Base-by-base conservation (phyloP, 371 early-diverging fungal genomes). In the Mucor lusitanicus region DNA sequence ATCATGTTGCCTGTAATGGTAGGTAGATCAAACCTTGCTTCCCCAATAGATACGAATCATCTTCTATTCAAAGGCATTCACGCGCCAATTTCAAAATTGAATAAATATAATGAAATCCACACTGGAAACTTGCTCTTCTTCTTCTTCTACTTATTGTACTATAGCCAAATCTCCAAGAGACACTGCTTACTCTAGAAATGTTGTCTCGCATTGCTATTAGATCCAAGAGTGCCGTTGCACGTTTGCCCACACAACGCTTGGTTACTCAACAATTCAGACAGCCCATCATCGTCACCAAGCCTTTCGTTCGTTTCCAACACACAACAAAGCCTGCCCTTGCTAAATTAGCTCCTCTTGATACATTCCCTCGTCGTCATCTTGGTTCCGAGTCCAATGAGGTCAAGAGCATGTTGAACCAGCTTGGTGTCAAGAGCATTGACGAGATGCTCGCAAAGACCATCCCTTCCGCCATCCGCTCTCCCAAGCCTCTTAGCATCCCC, bases 301-400 rank as follows among this genome's bases (percentile, higher is more conserved):
- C 72, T 17, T 63, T 73, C 23, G 63, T 72, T 39, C 77, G 79
- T 61, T 60, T 72, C 25, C 78, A 77, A 54, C 74, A 75, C 28
- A 62, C 77, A 27, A 66, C 76, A 50, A 80, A 78, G 69, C 80
- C 80, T 60, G 69, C 64, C 12, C 68, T 72, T 25, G 46, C 67
- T 6, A 73, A 81, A 35, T 80, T 90, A 62, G 81, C 86, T 35
- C 88, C 88, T 37, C 74, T 90, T 46, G 91, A 90, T 63, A 88
- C 86, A 39, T 95, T 95, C 73, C 84, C 87, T 67, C 88, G 90
- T 66, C 94, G 98, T 63, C 98, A 98, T 81, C 90, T 91, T 71
- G 98, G 98, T 1, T 92, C 97, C 25, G 82, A 85, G 60, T 85
- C 86, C 40, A 65, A 74, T 7, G 94, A 97, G 21, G 76, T 92